Evolutionary conservation across 495 filamentous ascomycete species (phyloP).

Genomic region (Penicillium fimorum): DNA sequence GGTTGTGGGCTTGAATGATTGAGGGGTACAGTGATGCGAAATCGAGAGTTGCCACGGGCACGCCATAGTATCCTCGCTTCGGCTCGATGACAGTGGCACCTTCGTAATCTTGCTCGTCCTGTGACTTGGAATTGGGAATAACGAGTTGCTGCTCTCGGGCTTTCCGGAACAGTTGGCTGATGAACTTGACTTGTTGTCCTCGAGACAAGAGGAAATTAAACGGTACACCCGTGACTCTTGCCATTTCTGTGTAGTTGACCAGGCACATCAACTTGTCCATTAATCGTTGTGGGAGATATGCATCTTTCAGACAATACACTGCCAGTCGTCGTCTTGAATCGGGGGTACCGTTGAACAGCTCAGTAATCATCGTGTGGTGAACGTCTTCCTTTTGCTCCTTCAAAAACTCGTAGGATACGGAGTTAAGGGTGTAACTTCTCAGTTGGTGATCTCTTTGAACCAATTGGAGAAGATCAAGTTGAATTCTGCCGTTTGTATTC

Average conservation of each 20-base stretch:
- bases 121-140: conserved; percentile 74
- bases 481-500: conserved; percentile 90
- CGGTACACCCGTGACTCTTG: conserved; percentile 96
- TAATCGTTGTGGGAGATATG: conserved; percentile 88
- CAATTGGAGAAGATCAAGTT: conserved; percentile 89
- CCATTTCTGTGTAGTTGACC: conserved; percentile 99
- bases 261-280: conserved; percentile 98
- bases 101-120: conserved; percentile 82
- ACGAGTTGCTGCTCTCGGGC: conserved; percentile 89
- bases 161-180: conserved; percentile 96
- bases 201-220: conserved; percentile 92
- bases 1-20: conserved; percentile 98
- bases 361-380: conserved; percentile 98
- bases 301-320: conserved; percentile 97
- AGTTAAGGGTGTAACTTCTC: conserved; percentile 95
- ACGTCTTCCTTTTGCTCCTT: conserved; percentile 99
- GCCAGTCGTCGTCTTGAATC: conserved; percentile 88
- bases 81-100: conserved; percentile 98
- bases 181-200: conserved; percentile 96
- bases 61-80: conserved; percentile 83
- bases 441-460: conserved; percentile 93
- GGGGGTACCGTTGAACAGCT: conserved; percentile 90
- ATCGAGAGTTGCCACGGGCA: conserved; percentile 96
- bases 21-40: conserved; percentile 98
- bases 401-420: conserved; percentile 93